Base-by-base conservation (phyloP, 257 asterid genomes). In the Solanum clarkiae region DNA sequence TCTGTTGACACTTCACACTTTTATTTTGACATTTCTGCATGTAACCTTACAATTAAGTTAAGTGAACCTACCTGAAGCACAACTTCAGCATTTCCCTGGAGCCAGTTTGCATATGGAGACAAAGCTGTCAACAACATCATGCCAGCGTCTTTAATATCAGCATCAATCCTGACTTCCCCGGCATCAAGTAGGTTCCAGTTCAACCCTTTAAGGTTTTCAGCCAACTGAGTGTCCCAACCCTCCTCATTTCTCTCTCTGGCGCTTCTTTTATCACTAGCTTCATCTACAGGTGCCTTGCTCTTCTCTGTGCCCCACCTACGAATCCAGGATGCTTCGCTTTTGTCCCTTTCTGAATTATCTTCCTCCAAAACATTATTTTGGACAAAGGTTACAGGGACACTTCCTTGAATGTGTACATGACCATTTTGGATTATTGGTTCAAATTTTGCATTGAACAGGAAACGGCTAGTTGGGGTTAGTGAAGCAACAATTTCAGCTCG, bases 61-160 rank as follows among this genome's bases (percentile, higher is more conserved):
- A 26, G 2, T 77, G 65, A 77, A 90, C 88, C 71, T 85, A 94
- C 99, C 98, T 95, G 98, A 84, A 97, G 98, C 97, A 92, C 88
- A 86, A 97, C 94, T 87, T 97, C 99, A 84, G 99, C 99, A 92
- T 87, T 95, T 81, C 99, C 99, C 26, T 97, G 96, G 84, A 97
- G 97, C 99, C 99, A 97, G 87, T 95, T 95, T 44, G 98, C 99
- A 89, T 97, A 90, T 84, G 99, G 99, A 89, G 99, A 95, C 86
- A 95, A 89, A 54, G 99, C 98, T 42, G 99, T 94, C 87, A 97
- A 90, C 92, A 97, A 89, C 96, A 94, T 94, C 99, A 97, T 97
- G 86, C 99, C 99, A 77, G 98, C 97, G 77, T 97, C 99, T 91
- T 94, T 97, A 77, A 97, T 90, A 91, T 97, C 98, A 87, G 98